Base-by-base conservation (phyloP, 2,329 filamentous ascomycete genomes). In the Fusarium transvaalense region DNA sequence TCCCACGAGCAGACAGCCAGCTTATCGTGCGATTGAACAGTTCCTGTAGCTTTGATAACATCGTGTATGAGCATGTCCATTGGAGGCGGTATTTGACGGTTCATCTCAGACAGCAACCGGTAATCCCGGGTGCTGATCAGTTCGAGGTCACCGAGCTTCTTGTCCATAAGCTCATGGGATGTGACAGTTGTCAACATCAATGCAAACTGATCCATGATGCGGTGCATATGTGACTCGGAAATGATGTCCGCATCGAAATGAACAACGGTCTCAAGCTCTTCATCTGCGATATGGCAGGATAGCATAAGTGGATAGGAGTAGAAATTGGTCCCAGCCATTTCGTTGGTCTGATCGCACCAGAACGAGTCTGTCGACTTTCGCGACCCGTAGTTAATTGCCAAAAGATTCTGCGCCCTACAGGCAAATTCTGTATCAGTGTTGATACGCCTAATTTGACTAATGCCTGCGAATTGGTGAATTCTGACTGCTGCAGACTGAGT, bases 1-100 rank as follows among this genome's bases (percentile, higher is more conserved):
- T 83, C 82, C 81, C 81, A 83, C 2, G 81, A 78, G 45, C 77
- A 71, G 12, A 83, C 35, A 8, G 59, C 58, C 31, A 46, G 5
- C 19, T 71, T 61, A 12, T 68, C 56, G 4, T 39, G 37, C 4
- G 39, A 8, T 34, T 72, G 58, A 4, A 14, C 19, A 1, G 15
- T 0, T 10, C 29, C 38, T 15, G 31, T 31, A 2, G n/a, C 23
- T 19, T 23, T 5, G 12, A 70, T 32, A 12, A 35, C 41, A 17
- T 71, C 41, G 6, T 70, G 67, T 1, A 70, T 14, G 3, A 70
- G 31, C 38, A 5, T 39, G 0, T 68, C 48, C 2, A 55, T 10
- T 14, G 27, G 7, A 12, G 32, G 25, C 1, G 41, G 15, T 23
- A 21, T 13, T 3, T 14, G 9, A 23, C 2, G 8, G 9, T 15